Percentiles rank a stretch among this genome's conserved stretches.
Conservation (phyloP, 371 early-diverging fungal genomes). For the Apophysomyces ossiformis region DNA sequence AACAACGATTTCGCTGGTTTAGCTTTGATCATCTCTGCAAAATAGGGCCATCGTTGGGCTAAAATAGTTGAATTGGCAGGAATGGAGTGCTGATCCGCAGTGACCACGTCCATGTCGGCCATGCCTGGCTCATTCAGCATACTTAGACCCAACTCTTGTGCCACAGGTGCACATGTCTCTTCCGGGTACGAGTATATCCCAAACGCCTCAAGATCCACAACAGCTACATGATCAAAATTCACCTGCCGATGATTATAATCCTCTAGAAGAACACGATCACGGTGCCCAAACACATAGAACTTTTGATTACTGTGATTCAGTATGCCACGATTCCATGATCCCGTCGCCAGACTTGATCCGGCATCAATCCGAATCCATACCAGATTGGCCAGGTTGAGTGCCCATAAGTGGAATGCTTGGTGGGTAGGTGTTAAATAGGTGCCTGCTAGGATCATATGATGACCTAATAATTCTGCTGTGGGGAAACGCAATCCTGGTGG, state of each 20-base stretch:
- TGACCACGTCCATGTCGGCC: conserved; percentile 70
- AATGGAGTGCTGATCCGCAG: conserved; percentile 59
- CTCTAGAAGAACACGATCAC: conserved; percentile 65
- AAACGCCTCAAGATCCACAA: conserved; percentile 75
- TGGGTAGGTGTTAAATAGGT: conserved; percentile 71
- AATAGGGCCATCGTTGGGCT: conserved; percentile 70
- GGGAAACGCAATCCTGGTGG: conserved; percentile 87
- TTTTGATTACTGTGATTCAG: conserved; percentile 53
- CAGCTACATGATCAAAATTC: conserved; percentile 76
- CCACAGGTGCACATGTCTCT: conserved; percentile 56
- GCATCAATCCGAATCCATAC: conserved; percentile 75
- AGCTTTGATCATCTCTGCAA: conserved; percentile 50
- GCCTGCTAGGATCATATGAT: conserved; percentile 75
- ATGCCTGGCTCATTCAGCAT: conserved; percentile 69
- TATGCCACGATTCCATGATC: conserved; percentile 82
- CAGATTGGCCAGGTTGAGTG: conserved; percentile 65
- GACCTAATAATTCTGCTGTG: conserved; percentile 66
- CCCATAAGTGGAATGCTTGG: conserved; percentile 78
- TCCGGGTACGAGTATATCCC: conserved; percentile 68
- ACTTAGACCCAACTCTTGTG: conserved; percentile 70
- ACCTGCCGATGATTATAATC: conserved; percentile 81
- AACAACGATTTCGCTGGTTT: conserved; percentile 31
- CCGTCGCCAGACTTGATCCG: conserved; percentile 58
- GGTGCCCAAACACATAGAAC: conserved; percentile 75
- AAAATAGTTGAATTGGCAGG: conserved; percentile 74